Conservation (phyloP, 2,329 filamentous ascomycete species). For the Dryadomyces sulphureus region DNA sequence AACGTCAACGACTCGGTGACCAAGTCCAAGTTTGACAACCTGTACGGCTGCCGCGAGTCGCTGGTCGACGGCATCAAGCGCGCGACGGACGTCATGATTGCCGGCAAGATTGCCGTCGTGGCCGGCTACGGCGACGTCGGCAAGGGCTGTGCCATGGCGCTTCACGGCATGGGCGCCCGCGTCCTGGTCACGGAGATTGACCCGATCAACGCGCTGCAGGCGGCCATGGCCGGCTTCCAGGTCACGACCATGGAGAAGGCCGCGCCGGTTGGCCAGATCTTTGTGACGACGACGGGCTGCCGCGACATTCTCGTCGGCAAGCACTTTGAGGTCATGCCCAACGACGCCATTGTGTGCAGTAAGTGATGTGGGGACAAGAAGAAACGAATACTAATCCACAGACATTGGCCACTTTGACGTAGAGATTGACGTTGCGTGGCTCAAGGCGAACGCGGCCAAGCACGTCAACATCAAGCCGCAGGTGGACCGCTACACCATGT, state of each 20-base stretch:
- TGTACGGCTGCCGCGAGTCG: constrained; percentile 98
- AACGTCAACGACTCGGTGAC: constrained; percentile 99
- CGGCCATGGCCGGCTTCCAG: constrained; percentile 92
- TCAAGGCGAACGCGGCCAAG: constrained; percentile 90
- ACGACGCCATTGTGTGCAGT: constrained; percentile 98
- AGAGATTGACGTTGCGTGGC: constrained; percentile 98
- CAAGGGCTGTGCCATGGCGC: constrained; percentile 94
- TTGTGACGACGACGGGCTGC: constrained; percentile 98
- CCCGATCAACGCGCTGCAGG: constrained; percentile 98
- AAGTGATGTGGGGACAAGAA: too few relatives aligned
- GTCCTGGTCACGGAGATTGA: constrained; percentile 95
- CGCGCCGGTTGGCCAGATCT: constrained; percentile 80
- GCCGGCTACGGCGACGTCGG: constrained; percentile 98
- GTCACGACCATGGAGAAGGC: constrained; percentile 96
- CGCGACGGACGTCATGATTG: constrained; percentile 99
- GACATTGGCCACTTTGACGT: constrained; percentile 99
- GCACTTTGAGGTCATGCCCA: constrained; percentile 92
- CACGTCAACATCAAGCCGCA: constrained; percentile 99
- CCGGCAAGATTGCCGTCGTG: constrained; percentile 94
- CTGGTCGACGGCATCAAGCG: constrained; percentile 99
- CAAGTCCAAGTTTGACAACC: constrained; percentile 99
- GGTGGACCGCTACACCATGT: constrained; percentile 95
- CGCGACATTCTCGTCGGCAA: constrained; percentile 85
- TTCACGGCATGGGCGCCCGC: constrained; percentile 92
- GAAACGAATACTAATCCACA: too few relatives aligned